These are phyloP conservation scores for Prinsepia uniflora DNA, from an alignment of 306 rosid genomes.

Conservation along the genomic window DNA sequence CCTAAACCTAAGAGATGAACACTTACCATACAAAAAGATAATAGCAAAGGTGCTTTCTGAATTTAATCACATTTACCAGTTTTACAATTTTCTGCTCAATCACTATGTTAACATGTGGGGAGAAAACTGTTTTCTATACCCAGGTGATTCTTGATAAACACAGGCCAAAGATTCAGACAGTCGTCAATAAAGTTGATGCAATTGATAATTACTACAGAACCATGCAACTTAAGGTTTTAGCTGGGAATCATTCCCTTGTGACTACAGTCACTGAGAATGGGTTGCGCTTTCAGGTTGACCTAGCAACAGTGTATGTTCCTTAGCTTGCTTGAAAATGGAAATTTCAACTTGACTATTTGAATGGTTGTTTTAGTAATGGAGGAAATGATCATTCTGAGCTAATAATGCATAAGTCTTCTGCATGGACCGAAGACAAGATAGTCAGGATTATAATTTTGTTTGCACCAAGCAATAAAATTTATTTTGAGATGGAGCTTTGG, in stretches of 20 bases:
- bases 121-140: slow-evolving; percentile 23
- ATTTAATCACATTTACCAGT: not conserved
- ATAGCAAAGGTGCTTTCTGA: slow-evolving; percentile 67
- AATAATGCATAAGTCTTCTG: not conserved
- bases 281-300: slow-evolving; percentile 79
- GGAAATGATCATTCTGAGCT: not conserved
- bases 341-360: slow-evolving; percentile 11
- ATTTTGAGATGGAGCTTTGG: not conserved
- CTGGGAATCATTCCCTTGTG: slow-evolving; percentile 91
- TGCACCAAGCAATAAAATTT: slow-evolving; percentile 4
- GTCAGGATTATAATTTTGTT: not conserved
- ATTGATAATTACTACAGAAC: slow-evolving; percentile 89
- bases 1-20: slow-evolving; percentile 84
- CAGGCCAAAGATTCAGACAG: slow-evolving; percentile 82
- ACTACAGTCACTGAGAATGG: slow-evolving; percentile 85
- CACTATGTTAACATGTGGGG: slow-evolving; percentile 14
- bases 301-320: slow-evolving; percentile 81
- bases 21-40: slow-evolving; percentile 70
- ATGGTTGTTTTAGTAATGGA: slow-evolving; percentile 1
- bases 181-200: slow-evolving; percentile 75
- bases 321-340: slow-evolving; percentile 24
- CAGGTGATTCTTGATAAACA: slow-evolving; percentile 93
- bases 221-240: slow-evolving; percentile 94
- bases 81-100: slow-evolving; percentile 8
- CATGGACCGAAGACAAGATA: slow-evolving; percentile 5